Conservation (phyloP, 1,284 basidiomycete genomes). For the Ustilago loliicola region DNA sequence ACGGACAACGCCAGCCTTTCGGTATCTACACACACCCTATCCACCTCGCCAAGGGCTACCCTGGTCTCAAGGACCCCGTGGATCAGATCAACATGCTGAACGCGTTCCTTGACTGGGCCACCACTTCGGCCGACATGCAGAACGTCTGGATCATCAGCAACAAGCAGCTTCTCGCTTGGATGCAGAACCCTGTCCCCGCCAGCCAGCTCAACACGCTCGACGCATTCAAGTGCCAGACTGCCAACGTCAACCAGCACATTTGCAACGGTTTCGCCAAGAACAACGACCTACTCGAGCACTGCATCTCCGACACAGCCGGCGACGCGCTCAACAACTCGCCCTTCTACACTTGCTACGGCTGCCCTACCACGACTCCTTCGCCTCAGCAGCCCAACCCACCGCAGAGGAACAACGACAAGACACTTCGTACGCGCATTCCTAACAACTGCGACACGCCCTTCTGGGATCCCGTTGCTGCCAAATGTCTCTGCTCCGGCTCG, state of each 20-base stretch:
- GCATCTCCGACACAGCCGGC: conserved; percentile 60
- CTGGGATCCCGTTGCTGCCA: conserved; percentile 64
- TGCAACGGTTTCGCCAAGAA: conserved; percentile 63
- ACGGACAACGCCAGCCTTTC: conserved; percentile 81
- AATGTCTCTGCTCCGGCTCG: conserved; percentile 58
- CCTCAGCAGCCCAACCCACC: conserved; percentile 63
- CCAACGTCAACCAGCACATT: conserved; percentile 55
- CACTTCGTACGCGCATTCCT: conserved; percentile 57
- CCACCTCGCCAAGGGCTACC: conserved; percentile 77
- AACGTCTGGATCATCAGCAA: conserved; percentile 83
- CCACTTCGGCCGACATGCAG: conserved; percentile 67
- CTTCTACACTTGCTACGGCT: conserved; percentile 67
- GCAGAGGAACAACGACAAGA: conserved; percentile 63
- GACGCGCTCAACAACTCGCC: conserved; percentile 64
- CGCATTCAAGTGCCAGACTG: conserved; percentile 63
- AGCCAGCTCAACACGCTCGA: conserved; percentile 65
- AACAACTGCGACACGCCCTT: conserved; percentile 61
- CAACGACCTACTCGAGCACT: conserved; percentile 59
- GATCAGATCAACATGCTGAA: conserved; percentile 76
- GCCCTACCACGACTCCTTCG: conserved; percentile 58
- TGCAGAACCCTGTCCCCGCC: conserved; percentile 76
- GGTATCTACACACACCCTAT: conserved; percentile 86
- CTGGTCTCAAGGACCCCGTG: conserved; percentile 50
- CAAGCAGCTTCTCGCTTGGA: conserved; percentile 81
- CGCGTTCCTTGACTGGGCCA: conserved; percentile 82